phyloP scores from a whole-genome alignment of 345 rosid species.

The Combretum micranthum region DNA sequence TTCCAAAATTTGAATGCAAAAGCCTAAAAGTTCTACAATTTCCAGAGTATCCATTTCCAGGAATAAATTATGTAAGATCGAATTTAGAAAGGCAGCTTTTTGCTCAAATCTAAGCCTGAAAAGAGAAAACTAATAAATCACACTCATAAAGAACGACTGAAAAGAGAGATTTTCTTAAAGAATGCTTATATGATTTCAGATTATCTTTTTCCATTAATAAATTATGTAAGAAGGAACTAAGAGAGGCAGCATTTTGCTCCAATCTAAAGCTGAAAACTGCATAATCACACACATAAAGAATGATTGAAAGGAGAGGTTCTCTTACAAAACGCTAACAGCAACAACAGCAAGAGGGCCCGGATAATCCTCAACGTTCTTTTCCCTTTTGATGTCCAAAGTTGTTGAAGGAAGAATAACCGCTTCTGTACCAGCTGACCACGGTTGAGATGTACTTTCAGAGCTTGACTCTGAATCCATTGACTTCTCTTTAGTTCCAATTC shows the following conservation, averaged over 20 bases:
- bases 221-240: neutral
- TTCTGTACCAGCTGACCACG: slow-evolving; percentile 12
- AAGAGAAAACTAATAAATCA: neutral
- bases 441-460: slow-evolving; percentile 15
- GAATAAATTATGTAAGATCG: neutral
- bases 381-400: slow-evolving; percentile 17
- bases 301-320: neutral
- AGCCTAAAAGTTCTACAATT: too few species aligned
- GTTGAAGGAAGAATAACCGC: slow-evolving; percentile 10
- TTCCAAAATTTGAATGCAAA: too few species aligned
- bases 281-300: slow-evolving; percentile 1
- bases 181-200: neutral
- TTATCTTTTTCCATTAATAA: too few species aligned
- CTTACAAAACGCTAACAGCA: slow-evolving; percentile 75
- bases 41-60: too few species aligned
- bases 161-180: slow-evolving; percentile 23
- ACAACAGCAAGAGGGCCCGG: slow-evolving; percentile 57
- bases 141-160: neutral
- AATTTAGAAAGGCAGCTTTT: neutral
- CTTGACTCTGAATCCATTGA: slow-evolving; percentile 16
- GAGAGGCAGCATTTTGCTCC: neutral
- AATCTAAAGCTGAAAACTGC: neutral
- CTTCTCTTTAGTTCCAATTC: slow-evolving; percentile 29
- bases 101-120: neutral
- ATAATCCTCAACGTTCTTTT: slow-evolving; percentile 50